These are phyloP conservation scores for Penicilliopsis zonata DNA, from an alignment of 495 filamentous ascomycete species.

Conservation along the genomic window DNA sequence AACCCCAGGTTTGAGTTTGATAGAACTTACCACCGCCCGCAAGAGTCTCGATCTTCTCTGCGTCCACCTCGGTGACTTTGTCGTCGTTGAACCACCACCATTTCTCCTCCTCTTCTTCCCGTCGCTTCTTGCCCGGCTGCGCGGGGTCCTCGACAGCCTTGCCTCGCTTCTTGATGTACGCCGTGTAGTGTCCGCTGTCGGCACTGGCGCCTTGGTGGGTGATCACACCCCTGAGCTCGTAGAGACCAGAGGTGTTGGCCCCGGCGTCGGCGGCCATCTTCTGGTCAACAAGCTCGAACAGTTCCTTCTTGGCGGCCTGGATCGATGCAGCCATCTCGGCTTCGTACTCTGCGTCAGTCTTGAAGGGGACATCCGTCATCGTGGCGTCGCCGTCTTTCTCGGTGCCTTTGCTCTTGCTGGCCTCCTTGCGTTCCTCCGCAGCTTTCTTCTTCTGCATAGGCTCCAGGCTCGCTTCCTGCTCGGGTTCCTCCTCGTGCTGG, in stretches of 20 bases:
- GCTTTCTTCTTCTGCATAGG: conserved; percentile 40
- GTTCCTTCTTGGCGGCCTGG: conserved; percentile 68
- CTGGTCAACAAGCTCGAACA: conserved; percentile 60
- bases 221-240: conserved; percentile 86
- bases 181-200: conserved; percentile 95
- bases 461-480: conserved; percentile 20
- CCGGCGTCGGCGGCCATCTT: conserved; percentile 62
- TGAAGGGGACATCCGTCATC: conserved; percentile 69
- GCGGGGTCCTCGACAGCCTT: conserved; percentile 40
- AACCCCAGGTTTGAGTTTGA: not conserved
- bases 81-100: conserved; percentile 99
- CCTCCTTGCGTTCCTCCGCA: conserved; percentile 37
- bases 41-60: conserved; percentile 82
- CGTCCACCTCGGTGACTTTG: conserved; percentile 84
- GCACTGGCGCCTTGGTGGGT: conserved; percentile 97
- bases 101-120: conserved; percentile 74
- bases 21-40: conserved; percentile 66
- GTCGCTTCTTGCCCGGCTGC: conserved; percentile 48
- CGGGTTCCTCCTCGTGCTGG: conserved; percentile 41
- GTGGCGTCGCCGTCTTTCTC: conserved; percentile 54
- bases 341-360: conserved; percentile 87
- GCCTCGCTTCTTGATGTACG: conserved; percentile 87
- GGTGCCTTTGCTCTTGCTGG: conserved; percentile 32
- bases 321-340: conserved; percentile 67
- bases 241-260: conserved; percentile 83